Percentiles rank a stretch among this genome's conserved stretches.
phyloP scores from a whole-genome alignment of 345 rosid genomes.

The Boechera retrofracta region DNA sequence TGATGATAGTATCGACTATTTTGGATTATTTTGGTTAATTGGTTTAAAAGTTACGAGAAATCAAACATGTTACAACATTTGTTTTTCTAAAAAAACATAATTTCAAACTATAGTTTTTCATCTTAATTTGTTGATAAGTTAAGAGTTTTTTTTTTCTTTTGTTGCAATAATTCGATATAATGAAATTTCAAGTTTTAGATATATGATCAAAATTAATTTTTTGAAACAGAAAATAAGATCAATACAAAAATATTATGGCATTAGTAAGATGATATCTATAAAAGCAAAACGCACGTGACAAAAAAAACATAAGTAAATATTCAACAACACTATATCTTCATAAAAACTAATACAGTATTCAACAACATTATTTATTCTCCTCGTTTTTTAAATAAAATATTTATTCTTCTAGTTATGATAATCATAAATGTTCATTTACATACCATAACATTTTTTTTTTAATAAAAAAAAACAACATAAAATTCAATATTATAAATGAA shows the following conservation, averaged over 20 bases:
- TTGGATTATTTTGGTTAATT: no score
- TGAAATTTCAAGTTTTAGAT: not conserved
- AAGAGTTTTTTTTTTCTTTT: no score
- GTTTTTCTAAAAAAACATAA: no score
- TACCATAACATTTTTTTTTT: not conserved
- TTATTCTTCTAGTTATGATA: not conserved
- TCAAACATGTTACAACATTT: no score
- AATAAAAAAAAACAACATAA: not conserved
- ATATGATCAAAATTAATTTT: no score
- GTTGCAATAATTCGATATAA: not conserved
- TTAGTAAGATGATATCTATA: not conserved
- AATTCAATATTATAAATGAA: not conserved
- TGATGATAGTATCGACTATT: no score
- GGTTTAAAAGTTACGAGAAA: no score
- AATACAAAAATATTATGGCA: not conserved
- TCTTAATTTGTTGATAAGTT: no score
- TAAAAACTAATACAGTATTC: not conserved
- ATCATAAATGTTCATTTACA: not conserved
- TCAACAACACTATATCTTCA: not conserved
- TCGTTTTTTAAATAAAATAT: not conserved
- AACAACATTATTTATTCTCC: not conserved
- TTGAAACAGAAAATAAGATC: not conserved
- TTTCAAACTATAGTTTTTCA: no score
- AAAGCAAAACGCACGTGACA: not conserved
- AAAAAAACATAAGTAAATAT: not conserved